Evolutionary conservation across 768 basidiomycete genomes (phyloP).

Genomic region (Phylloporus sp.): DNA sequence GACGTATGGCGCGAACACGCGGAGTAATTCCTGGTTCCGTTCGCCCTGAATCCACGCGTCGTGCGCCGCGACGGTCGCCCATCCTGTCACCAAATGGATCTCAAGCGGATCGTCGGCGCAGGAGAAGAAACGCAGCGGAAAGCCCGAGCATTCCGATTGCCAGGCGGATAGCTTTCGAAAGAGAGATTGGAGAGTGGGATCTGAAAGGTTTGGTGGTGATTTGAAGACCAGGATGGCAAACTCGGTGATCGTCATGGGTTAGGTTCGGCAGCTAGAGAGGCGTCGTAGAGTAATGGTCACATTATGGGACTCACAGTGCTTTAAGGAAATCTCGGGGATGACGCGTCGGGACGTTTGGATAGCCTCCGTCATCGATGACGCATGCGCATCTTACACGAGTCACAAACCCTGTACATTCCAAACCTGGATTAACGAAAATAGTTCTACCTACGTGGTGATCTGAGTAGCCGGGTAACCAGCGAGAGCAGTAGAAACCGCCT

Average conservation of each 20-base stretch:
- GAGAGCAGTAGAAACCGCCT: constrained; percentile 43
- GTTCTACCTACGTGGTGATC: constrained; percentile 6
- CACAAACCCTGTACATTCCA: not conserved
- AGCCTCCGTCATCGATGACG: not conserved
- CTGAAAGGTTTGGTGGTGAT: constrained; percentile 27
- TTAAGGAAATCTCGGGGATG: not conserved
- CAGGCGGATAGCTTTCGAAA: constrained; percentile 29
- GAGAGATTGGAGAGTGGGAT: constrained; percentile 25
- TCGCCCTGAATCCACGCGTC: constrained; percentile 39
- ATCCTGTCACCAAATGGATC: constrained; percentile 42
- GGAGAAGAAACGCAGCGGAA: constrained; percentile 39
- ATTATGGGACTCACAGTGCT: not conserved
- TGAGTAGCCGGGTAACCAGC: constrained; percentile 28
- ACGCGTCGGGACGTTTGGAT: constrained; percentile 5
- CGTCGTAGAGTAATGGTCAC: not conserved
- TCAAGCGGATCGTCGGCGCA: constrained; percentile 12
- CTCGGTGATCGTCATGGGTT: constrained; percentile 42
- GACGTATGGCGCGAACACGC: constrained; percentile 27
- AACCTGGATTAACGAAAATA: not conserved
- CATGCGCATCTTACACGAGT: not conserved
- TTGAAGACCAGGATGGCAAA: constrained; percentile 35
- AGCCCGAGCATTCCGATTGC: constrained; percentile 40
- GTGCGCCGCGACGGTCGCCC: constrained; percentile 39
- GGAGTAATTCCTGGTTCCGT: constrained; percentile 36
- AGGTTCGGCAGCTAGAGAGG: not conserved